Evolutionary conservation across 768 basidiomycete genomes (phyloP), one percentile per base, ranked within the genome.

Genomic region (Pisolithus marmoratus): DNA sequence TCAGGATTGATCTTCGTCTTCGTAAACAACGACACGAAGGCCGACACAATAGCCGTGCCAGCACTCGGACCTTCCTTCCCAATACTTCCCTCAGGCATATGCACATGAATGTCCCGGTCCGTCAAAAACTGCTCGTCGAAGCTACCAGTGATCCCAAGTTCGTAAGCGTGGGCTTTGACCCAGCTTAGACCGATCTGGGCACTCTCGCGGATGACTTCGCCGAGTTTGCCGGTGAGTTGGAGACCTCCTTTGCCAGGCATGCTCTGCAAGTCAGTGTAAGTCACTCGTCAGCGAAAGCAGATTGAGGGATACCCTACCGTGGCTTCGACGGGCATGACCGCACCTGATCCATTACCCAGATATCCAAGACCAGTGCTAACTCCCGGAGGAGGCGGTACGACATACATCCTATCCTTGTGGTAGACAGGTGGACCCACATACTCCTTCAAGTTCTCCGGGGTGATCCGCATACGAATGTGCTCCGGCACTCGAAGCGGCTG

Each of bases 21-120:
- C 0, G 89, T 94, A 70, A 97, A 90, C 51, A 98, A 74, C 40
- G 86, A 90, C 41, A 98, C 93, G 57, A 97, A 87, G 0, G 95
- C 94, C 42, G 88, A 83, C 52, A 96, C 62, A 38, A 99, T 84
- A 0, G 96, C 96, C 5, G 91, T 97, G 31, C 96, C 96, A 2
- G 96, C 96, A 60, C 90, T 93, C 1, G 96, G 96, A 0, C 96
- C 96, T 59, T 96, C 94, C 72, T 97, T 94, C 20, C 90, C 90
- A 49, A 93, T 84, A 61, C 85, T 87, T 8, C 92, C 93, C 65
- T 92, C 93, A 0, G 94, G 92, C 95, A 96, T 97, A 65, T 98
- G 96, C 38, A 99, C 81, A 68, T 98, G 95, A 17, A 98, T 78
- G 60, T 97, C 94, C 38, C 82, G 77, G 62, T 95, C 87, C 22